A percentile compares a stretch with the other conserved stretches of the same genome.
These are phyloP conservation scores for Phytophthora litchii DNA, from an alignment of 352 stramenopile genomes.

Conservation along the genomic window DNA sequence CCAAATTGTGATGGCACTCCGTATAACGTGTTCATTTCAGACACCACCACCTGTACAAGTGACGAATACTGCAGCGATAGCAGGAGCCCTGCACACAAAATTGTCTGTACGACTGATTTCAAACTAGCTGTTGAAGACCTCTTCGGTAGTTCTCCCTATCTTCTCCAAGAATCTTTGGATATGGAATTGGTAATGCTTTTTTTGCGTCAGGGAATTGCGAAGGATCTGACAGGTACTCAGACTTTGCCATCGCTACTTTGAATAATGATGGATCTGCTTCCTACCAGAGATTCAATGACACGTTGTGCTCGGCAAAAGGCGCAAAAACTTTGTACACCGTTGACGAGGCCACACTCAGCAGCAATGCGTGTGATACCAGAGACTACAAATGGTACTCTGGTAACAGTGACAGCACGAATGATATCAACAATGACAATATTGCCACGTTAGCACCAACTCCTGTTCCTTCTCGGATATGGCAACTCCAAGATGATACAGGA, in stretches of 20 bases:
- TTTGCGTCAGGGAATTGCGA: slow-evolving; percentile 19
- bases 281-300: not conserved
- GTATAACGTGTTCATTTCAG: slow-evolving; percentile 14
- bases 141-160: slow-evolving; percentile 3
- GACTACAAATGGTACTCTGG: slow-evolving; percentile 13
- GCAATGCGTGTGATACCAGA: not conserved
- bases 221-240: not conserved
- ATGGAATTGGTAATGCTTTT: not conserved
- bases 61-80: slow-evolving; percentile 1
- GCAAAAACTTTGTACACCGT: not conserved
- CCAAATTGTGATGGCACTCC: not conserved
- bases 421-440: too few species aligned
- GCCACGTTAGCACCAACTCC: not conserved
- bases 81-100: not conserved
- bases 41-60: not conserved
- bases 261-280: slow-evolving; percentile 3
- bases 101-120: slow-evolving; percentile 10
- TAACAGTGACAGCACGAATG: slow-evolving; percentile 6
- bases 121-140: slow-evolving; percentile 4
- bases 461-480: too few species aligned
- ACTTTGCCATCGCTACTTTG: slow-evolving; percentile 2
- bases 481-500: too few species aligned
- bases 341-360: not conserved
- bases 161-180: not conserved
- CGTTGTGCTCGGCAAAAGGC: not conserved